These are phyloP conservation scores for Ophiostoma australiae DNA, from an alignment of 2,329 filamentous ascomycete genomes.

Conservation along the genomic window DNA sequence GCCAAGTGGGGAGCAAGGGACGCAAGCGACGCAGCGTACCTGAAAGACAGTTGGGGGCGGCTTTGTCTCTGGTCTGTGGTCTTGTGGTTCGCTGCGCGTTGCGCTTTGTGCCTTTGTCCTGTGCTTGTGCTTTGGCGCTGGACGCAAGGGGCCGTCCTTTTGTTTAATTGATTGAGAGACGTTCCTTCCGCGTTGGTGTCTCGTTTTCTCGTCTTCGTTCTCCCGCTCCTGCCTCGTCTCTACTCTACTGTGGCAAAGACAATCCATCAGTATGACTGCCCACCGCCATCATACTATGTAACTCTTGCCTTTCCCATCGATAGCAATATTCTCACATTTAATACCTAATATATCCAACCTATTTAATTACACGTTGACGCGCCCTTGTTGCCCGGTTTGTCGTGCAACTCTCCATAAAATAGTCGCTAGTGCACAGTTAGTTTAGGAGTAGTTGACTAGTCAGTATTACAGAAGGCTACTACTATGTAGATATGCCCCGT, in stretches of 20 bases:
- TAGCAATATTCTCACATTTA: no score
- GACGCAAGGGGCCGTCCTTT: slow-evolving; percentile 4
- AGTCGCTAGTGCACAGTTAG: background rate
- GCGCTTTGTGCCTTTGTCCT: background rate
- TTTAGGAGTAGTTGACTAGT: background rate
- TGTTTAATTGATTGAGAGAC: background rate
- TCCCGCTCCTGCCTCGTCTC: no score
- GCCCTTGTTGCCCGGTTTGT: background rate
- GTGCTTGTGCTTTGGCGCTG: background rate
- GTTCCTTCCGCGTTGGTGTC: background rate
- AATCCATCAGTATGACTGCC: no score
- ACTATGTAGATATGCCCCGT: background rate
- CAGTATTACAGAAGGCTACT: background rate
- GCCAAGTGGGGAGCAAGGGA: background rate
- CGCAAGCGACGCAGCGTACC: slow-evolving; percentile 1
- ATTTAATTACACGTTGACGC: no score
- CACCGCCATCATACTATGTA: no score
- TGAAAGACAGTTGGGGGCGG: slow-evolving; percentile 10
- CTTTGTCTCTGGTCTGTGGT: no score
- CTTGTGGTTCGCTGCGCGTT: background rate
- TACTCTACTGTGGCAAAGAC: no score
- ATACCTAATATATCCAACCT: no score
- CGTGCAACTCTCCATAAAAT: background rate
- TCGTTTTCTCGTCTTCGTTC: background rate
- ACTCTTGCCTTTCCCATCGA: no score